These are phyloP conservation scores for Gracilariopsis chorda DNA, from an alignment of 23 red algal genomes.

Conservation along the genomic window DNA sequence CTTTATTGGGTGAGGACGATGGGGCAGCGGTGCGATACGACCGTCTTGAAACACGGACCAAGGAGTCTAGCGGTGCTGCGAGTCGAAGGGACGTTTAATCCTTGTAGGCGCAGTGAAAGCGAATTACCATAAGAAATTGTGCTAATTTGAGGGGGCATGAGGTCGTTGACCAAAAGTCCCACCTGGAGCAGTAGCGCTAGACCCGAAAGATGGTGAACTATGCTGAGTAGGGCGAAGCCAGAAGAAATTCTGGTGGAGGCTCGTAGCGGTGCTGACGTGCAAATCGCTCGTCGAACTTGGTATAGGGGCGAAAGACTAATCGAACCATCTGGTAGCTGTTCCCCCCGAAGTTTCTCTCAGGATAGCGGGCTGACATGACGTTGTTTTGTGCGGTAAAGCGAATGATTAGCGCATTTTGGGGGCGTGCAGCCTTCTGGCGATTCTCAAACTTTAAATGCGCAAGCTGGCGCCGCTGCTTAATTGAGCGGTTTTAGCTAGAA, in stretches of 20 bases:
- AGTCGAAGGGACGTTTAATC: conserved; percentile 65
- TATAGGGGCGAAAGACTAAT: conserved; percentile 97
- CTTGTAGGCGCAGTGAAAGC: conserved; percentile 42
- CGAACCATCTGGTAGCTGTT: conserved; percentile 64
- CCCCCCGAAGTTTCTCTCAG: conserved; percentile 7
- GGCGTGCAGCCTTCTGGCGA: conserved; percentile 43
- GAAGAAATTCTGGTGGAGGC: conserved; percentile 38
- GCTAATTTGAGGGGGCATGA: conserved; percentile 29
- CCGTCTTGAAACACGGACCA: conserved; percentile 99
- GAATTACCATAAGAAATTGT: conserved; percentile 6
- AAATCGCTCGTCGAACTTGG: conserved; percentile 96
- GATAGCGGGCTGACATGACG: conserved; percentile 28
- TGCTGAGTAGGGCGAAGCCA: conserved; percentile 90
- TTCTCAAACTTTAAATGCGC: conserved; percentile 91
- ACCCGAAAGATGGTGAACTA: conserved; percentile 68
- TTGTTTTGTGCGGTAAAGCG: conserved; percentile 34
- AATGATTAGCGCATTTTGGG: conserved; percentile 83
- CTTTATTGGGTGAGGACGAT: conserved; percentile 38
- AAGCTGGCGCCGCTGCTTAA: conserved; percentile 40
- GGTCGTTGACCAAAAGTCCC: conserved; percentile 16
- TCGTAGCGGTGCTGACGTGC: conserved; percentile 82
- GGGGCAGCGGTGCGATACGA: conserved; percentile 40
- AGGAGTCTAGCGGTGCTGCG: conserved; percentile 91
- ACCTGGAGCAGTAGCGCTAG: conserved; percentile 39
- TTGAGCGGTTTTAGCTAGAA: conserved; percentile 34